Conservation (phyloP, 148 eudicot genomes). For the Persicaria maculosa region DNA sequence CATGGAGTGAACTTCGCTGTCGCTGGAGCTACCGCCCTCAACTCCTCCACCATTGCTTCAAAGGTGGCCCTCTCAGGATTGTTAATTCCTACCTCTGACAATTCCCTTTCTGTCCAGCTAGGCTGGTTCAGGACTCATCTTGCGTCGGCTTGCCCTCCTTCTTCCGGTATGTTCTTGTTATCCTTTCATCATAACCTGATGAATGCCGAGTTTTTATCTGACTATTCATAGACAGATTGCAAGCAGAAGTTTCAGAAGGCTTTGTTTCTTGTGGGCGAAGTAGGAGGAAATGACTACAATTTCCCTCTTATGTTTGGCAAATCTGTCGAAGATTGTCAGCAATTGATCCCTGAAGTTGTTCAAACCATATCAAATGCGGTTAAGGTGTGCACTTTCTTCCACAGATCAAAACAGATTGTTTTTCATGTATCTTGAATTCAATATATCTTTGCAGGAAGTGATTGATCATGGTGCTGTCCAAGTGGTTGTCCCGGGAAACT, state of each 20-base stretch:
- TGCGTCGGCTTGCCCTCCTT: neutral
- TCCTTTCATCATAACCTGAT: neutral
- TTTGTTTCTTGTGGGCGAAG: neutral
- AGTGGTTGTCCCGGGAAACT: conserved; percentile 16
- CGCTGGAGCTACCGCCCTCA: conserved; percentile 12
- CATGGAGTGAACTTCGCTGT: conserved; percentile 15
- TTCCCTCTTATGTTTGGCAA: neutral
- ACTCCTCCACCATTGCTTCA: neutral
- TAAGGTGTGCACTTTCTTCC: neutral
- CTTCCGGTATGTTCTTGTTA: conserved; percentile 3
- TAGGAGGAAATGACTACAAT: conserved; percentile 11
- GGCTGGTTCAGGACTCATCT: conserved; percentile 11
- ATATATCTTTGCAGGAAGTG: conserved; percentile 8
- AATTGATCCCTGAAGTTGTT: neutral
- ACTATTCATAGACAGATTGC: neutral
- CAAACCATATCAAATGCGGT: conserved; percentile 7
- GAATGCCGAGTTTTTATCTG: neutral
- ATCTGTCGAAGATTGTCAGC: neutral
- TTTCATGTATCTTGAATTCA: neutral
- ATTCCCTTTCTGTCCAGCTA: neutral
- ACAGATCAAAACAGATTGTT: neutral
- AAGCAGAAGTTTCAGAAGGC: neutral
- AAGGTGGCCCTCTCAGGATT: neutral
- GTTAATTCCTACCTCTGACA: neutral
- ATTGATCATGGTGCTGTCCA: conserved; percentile 11